Evolutionary conservation across 2,329 filamentous ascomycete genomes (phyloP).

Genomic region (Fusarium poae): DNA sequence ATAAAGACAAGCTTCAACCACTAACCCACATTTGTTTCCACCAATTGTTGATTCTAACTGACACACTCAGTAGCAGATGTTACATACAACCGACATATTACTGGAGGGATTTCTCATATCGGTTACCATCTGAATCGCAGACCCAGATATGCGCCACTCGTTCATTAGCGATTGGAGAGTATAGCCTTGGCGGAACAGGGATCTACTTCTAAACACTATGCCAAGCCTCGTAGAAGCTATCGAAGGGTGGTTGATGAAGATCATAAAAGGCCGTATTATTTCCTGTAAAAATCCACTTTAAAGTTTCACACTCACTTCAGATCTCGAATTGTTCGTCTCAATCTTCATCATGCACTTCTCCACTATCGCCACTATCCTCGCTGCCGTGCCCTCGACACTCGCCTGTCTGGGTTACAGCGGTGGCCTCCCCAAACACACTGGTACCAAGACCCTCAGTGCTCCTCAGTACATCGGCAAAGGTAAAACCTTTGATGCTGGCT

Average conservation of each 20-base stretch:
- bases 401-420: slow-evolving; percentile 49
- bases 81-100: not conserved
- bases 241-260: not conserved
- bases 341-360: slow-evolving; percentile 10
- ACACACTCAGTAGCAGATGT: not conserved
- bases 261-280: slow-evolving; percentile 7
- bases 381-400: slow-evolving; percentile 48
- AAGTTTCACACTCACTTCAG: not conserved
- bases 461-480: slow-evolving; percentile 51
- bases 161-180: not conserved
- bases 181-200: not conserved
- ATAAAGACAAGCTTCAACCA: slow-evolving; percentile 21
- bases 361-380: slow-evolving; percentile 35
- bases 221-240: not conserved
- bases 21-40: not conserved
- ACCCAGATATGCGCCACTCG: not conserved
- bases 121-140: not conserved
- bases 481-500: slow-evolving; percentile 51
- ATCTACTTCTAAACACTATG: not conserved
- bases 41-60: not conserved
- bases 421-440: slow-evolving; percentile 50
- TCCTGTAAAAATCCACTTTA: not conserved
- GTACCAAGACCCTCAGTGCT: slow-evolving; percentile 45
- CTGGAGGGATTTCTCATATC: slow-evolving; percentile 8
- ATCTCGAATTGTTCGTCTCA: not conserved